Evolutionary conservation across 208 protist species (phyloP), one percentile per base, ranked within the genome.

Genomic region (Acanthamoeba healyi): DNA sequence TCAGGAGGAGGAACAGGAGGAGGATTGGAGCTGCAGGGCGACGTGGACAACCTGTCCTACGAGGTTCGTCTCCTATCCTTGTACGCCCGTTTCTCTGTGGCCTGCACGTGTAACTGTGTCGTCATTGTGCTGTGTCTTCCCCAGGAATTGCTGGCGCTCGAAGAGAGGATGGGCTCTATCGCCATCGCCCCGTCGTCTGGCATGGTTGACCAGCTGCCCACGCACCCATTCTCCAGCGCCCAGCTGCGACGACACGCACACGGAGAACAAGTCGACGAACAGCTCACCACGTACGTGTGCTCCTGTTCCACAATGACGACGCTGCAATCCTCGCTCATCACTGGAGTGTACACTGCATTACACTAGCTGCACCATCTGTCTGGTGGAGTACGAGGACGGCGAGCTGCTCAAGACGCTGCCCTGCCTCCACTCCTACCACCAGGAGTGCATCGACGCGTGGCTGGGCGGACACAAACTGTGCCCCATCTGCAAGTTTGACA

Each of bases 391-490:
- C 42, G 86, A 92, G 86, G 56, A 92, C 26, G 86, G 58, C 10
- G 86, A 92, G n/a, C 24, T 38, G 54, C 56, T 92, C 29, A 26
- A 38, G 22, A 72, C 58, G 56, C 38, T 92, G 51, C 86, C 86
- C 10, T 92, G 86, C 36, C 3, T 74, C 22, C 86, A 92, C 56
- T 34, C 19, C 61, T 92, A 92, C 61, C 86, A 92, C 42, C 56
- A 74, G 56, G 49, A 38, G 12, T 92, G 86, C 86, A 92, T 92
- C 58, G 86, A 92, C 38, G 38, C 26, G 40, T 92, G 86, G 86
- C 86, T 92, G 19, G 4, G 4, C 32, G 26, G 26, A 0, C n/a
- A 51, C 58, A 92, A 72, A 36, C 32, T 49, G 22, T 92, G 86
- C 36, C 86, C 86, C 15, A 40, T 92, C 12, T 92, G 86, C 58